Evolutionary conservation across 495 filamentous ascomycete genomes (phyloP), one percentile per base, ranked within the genome.

Genomic region (Oleoguttula mirabilis): DNA sequence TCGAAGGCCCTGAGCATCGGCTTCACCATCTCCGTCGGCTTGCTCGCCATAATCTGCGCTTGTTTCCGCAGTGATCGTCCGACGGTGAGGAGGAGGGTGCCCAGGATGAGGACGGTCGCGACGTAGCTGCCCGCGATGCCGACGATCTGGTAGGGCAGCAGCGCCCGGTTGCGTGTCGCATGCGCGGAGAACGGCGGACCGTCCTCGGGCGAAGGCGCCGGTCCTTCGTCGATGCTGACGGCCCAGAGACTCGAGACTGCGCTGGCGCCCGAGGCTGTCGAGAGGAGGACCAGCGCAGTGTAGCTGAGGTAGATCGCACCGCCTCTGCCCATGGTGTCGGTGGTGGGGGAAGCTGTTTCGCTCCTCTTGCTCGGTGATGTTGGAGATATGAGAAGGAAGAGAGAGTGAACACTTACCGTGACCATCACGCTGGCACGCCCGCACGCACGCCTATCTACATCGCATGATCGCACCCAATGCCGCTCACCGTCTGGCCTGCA

Each of bases 21-120:
- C 55, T 68, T 70, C 54, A 78, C 61, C 70, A 81, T 79, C 53
- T 82, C 73, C 58, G 79, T 65, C 40, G 77, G 71, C 22, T 73
- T 58, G 0, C 67, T 60, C 43, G 70, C 64, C 36, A 71, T 74
- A 4, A 60, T 57, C 41, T 75, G 65, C 15, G 76, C 66, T 23
- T 62, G 63, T 37, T 65, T 62, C 48, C 77, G 71, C 40, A 77
- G 63, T 43, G 68, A 71, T 32, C 76, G 65, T 36, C 79, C 77
- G 28, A 82, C 62, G 32, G 75, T 62, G 27, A 93, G 67, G 4
- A 94, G 68, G 32, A 79, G 61, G 3, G 50, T 42, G 30, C 57
- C 56, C 12, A 57, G 22, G 22, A 61, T 47, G 15, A 53, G 19
- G 10, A 58, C 51, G 11, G 39, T 47, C 21, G 40, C 41, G 22